These are phyloP conservation scores for Amborella trichopoda DNA, from an alignment of 164 flowering plant species.

Conservation along the genomic window DNA sequence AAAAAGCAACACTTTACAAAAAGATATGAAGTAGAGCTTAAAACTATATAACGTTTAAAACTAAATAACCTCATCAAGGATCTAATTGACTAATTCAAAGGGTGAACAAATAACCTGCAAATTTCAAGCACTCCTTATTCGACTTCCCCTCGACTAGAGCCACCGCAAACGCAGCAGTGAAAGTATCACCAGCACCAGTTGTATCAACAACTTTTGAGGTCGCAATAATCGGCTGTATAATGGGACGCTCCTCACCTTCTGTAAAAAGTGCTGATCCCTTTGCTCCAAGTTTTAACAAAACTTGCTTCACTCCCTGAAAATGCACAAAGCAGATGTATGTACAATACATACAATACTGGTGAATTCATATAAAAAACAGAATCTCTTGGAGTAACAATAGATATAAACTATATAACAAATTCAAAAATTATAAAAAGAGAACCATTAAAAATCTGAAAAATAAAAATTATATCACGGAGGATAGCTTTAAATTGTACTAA, in stretches of 20 bases:
- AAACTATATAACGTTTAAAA: no score
- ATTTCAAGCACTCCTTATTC: constrained; percentile 55
- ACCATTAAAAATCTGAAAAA: no score
- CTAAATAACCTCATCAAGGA: no score
- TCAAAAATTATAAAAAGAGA: no score
- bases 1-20: not conserved
- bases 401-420: no score
- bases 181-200: constrained; percentile 98
- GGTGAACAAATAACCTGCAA: constrained; percentile 82
- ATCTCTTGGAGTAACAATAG: no score
- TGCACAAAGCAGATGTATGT: not conserved
- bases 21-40: not conserved
- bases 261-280: constrained; percentile 83
- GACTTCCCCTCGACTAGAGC: constrained; percentile 86
- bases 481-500: no score
- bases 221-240: constrained; percentile 54
- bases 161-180: constrained; percentile 93
- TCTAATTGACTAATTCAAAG: no score
- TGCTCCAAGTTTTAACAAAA: constrained; percentile 80
- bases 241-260: constrained; percentile 60
- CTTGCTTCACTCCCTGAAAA: constrained; percentile 82
- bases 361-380: no score
- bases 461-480: no score
- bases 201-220: constrained; percentile 72
- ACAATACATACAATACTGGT: not conserved